Conservation (phyloP, 352 stramenopile species). For the Globisporangium cylindrosporum region DNA sequence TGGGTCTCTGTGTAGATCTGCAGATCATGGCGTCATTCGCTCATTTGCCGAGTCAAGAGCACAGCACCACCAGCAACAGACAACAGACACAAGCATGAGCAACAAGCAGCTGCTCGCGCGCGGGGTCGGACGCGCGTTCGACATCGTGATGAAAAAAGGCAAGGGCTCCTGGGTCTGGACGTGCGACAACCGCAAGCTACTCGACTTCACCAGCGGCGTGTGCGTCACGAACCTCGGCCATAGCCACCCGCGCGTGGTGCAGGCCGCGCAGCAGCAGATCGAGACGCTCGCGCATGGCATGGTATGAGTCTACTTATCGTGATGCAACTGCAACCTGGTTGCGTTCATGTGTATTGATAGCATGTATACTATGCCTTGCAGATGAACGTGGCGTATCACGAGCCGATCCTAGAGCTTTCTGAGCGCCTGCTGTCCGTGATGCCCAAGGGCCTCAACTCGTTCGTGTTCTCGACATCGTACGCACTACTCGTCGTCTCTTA, state of each 20-base stretch:
- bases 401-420: slow-evolving; percentile 88
- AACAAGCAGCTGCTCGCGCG: slow-evolving; percentile 63
- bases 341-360: not conserved
- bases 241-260: slow-evolving; percentile 90
- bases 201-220: slow-evolving; percentile 94
- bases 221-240: slow-evolving; percentile 91
- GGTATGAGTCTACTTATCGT: not conserved
- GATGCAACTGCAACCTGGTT: slow-evolving; percentile 16
- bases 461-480: slow-evolving; percentile 86
- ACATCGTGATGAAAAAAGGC: slow-evolving; percentile 79
- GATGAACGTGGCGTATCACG: slow-evolving; percentile 92
- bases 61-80: not conserved
- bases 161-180: slow-evolving; percentile 88
- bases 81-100: not conserved
- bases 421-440: slow-evolving; percentile 73
- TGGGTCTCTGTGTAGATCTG: not conserved
- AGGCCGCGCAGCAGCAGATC: slow-evolving; percentile 88
- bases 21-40: not conserved
- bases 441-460: slow-evolving; percentile 75
- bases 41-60: not conserved
- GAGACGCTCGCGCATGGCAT: slow-evolving; percentile 80
- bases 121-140: slow-evolving; percentile 76
- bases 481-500: not conserved
- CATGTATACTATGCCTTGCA: slow-evolving; percentile 24
- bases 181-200: slow-evolving; percentile 77